phyloP scores from a whole-genome alignment of 179 eudicot species.

The Silene noctiflora region DNA sequence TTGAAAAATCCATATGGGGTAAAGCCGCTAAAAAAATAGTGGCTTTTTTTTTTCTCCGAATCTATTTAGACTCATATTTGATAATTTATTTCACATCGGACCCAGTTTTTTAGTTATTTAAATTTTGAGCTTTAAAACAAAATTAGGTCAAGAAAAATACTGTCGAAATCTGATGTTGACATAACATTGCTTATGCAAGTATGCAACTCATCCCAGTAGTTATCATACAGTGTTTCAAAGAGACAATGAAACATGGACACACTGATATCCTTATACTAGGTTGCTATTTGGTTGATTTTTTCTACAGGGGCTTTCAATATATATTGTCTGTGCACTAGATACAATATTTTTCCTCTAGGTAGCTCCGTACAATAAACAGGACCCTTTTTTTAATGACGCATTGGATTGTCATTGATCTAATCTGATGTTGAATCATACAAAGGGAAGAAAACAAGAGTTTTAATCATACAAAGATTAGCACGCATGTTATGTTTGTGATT shows the following conservation, averaged over 20 bases:
- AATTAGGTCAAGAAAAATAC: background rate
- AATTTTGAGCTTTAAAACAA: background rate
- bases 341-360: conserved; percentile 1
- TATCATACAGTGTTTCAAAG: conserved; percentile 8
- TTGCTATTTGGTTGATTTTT: background rate
- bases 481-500: conserved; percentile 7
- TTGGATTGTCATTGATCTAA: conserved; percentile 4
- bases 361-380: conserved; percentile 9
- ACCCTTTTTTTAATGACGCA: background rate
- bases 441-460: background rate
- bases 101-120: background rate
- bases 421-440: background rate
- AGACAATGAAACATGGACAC: background rate
- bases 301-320: background rate
- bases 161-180: background rate
- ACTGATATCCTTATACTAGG: background rate
- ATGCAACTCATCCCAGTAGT: background rate
- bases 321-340: background rate
- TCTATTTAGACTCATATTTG: too few species aligned
- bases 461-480: background rate
- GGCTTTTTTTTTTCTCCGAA: too few species aligned
- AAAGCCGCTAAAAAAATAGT: too few species aligned
- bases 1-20: too few species aligned
- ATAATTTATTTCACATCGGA: too few species aligned
- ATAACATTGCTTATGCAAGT: conserved; percentile 1